Base-by-base conservation (phyloP, 306 rosid genomes). In the Cicer cuneatum region DNA sequence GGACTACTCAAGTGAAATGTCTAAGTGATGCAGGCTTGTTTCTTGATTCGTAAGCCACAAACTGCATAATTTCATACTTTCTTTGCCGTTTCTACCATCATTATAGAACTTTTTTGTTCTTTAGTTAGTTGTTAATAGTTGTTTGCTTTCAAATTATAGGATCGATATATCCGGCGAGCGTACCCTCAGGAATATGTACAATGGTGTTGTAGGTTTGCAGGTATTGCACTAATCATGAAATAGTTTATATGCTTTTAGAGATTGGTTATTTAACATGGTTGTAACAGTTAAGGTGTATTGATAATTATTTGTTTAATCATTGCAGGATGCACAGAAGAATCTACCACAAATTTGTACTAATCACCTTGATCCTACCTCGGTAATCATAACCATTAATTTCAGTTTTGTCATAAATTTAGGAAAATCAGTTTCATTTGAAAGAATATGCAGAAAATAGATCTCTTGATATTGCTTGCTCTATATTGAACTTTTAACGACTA, bases 11-110 rank as follows among this genome's bases (percentile, higher is more conserved):
- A 89, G 97, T 92, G 62, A 95, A 95, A 81, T 95, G 99, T 82
- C 89, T 95, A 15, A 92, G 98, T 74, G 99, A 94, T 83, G 99
- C 96, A 53, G 98, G 99, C 18, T 66, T 95, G 78, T 95, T 95
- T 84, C 99, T 95, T 77, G 99, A 95, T 52, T 81, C 87, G 99
- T 92, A 89, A 86, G 87, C 59, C 5, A 42, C 65, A 40, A 62
- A 12, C 63, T 64, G 41, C 33, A 56, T 2, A 35, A 78, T 46
- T 59, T 74, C 63, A 49, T 64, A 40, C 63, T 65, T 57, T 71
- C 19, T 19, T 37, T 37, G n/a, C 47, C 63, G 59, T 77, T 76
- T 48, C 59, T 39, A 57, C 19, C 65, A 19, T 51, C 41, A 1
- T 35, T 7, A 13, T 10, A 19, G 60, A 16, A 5, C n/a, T n/a